These are phyloP conservation scores for Anisodus tanguticus DNA, from an alignment of 257 asterid species.

Conservation along the genomic window DNA sequence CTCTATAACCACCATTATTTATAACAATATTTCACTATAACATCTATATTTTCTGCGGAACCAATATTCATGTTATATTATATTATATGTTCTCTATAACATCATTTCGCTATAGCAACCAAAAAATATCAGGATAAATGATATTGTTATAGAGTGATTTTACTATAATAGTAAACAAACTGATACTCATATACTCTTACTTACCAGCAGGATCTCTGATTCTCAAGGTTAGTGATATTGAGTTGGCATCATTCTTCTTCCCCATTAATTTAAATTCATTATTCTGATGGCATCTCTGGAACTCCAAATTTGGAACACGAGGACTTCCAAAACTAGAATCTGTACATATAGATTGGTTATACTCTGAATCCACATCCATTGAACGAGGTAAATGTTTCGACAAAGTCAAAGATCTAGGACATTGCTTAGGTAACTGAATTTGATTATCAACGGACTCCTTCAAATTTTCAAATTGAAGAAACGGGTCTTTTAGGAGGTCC, in stretches of 20 bases:
- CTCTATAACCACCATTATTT: no score
- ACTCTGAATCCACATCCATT: conserved; percentile 70
- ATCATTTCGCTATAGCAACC: no score
- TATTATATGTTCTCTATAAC: no score
- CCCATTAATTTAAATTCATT: conserved; percentile 67
- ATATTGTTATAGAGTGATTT: no score
- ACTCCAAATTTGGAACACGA: conserved; percentile 46
- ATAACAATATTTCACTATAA: no score
- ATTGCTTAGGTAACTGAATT: conserved; percentile 40
- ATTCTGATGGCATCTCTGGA: conserved; percentile 52
- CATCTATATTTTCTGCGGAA: no score
- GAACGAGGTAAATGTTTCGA: conserved; percentile 45
- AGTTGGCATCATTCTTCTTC: conserved; percentile 52
- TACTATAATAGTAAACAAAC: not conserved
- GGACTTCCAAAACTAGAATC: conserved; percentile 55
- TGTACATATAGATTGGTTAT: conserved; percentile 43
- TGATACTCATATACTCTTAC: conserved; percentile 23
- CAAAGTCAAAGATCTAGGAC: conserved; percentile 44
- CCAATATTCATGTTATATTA: no score
- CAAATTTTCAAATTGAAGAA: conserved; percentile 41
- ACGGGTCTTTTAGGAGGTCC: conserved; percentile 54
- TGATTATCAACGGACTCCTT: conserved; percentile 40
- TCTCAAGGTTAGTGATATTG: conserved; percentile 57
- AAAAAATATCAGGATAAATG: no score
- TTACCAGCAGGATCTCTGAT: conserved; percentile 58